These are phyloP conservation scores for Sindora glabra DNA, from an alignment of 306 rosid species.

Conservation along the genomic window DNA sequence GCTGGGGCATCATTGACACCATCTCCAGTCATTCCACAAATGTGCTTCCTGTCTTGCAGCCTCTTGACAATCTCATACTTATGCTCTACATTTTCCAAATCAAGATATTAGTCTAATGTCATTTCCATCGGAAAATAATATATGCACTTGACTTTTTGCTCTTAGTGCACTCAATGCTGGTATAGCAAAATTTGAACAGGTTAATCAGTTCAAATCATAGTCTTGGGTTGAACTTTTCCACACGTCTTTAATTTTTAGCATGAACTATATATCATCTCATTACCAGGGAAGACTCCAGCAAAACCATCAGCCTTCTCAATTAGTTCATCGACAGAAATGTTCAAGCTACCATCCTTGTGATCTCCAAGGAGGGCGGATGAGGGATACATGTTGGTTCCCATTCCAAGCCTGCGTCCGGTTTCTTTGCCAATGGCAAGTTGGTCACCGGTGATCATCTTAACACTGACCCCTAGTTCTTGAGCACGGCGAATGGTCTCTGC, in stretches of 20 bases:
- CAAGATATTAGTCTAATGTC: background rate
- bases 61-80: constrained; percentile 86
- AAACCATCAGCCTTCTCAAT: constrained; percentile 95
- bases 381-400: constrained; percentile 98
- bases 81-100: constrained; percentile 47
- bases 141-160: too few species aligned
- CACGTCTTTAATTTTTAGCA: too few species aligned
- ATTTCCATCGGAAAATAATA: too few species aligned
- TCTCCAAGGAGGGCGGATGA: constrained; percentile 79
- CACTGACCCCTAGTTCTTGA: constrained; percentile 87
- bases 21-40: constrained; percentile 89
- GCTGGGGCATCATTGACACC: constrained; percentile 97
- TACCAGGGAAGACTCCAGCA: constrained; percentile 97
- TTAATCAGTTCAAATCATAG: too few species aligned
- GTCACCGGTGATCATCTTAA: constrained; percentile 96
- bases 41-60: constrained; percentile 70
- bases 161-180: too few species aligned
- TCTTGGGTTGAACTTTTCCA: too few species aligned
- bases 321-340: constrained; percentile 79
- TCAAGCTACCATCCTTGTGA: constrained; percentile 57
- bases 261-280: background rate
- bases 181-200: too few species aligned
- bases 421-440: constrained; percentile 96
- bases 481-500: constrained; percentile 93
- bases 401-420: constrained; percentile 93